Evolutionary conservation across 768 basidiomycete genomes (phyloP).

Genomic region (Strobilomyces echinocephalus): DNA sequence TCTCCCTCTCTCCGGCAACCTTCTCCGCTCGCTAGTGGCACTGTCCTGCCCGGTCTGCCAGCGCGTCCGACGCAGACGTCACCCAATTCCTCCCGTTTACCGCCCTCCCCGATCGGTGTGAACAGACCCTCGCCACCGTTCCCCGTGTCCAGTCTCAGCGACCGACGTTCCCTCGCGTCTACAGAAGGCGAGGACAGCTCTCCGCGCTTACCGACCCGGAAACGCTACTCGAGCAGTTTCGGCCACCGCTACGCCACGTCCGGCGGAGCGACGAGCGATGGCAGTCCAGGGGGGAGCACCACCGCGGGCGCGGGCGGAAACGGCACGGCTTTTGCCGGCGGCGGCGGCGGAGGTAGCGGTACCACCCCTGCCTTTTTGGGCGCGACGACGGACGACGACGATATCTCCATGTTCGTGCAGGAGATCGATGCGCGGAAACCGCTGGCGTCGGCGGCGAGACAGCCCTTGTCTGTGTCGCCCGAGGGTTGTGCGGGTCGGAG

Average conservation of each 20-base stretch:
- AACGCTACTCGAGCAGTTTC: slow-evolving; percentile 76
- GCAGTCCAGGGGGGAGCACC: slow-evolving; percentile 18
- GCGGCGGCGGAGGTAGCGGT: slow-evolving; percentile 1
- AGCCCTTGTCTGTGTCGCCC: background rate
- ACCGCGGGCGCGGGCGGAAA: slow-evolving; percentile 10
- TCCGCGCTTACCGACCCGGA: slow-evolving; percentile 34
- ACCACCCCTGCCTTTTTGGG: slow-evolving; percentile 40
- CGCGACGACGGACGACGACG: slow-evolving; percentile 62
- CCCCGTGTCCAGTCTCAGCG: slow-evolving; percentile 39
- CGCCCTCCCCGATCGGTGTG: slow-evolving; percentile 36
- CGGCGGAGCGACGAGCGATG: slow-evolving; percentile 39
- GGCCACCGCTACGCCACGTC: slow-evolving; percentile 59
- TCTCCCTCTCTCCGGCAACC: slow-evolving; percentile 45
- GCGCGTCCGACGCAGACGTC: slow-evolving; percentile 35
- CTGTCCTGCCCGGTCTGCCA: slow-evolving; percentile 30
- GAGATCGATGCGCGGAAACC: slow-evolving; percentile 72
- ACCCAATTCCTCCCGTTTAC: slow-evolving; percentile 40
- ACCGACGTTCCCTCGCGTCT: slow-evolving; percentile 37
- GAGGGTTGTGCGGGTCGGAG: background rate
- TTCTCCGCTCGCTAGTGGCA: slow-evolving; percentile 38
- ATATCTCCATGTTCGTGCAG: slow-evolving; percentile 72
- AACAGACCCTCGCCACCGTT: slow-evolving; percentile 38
- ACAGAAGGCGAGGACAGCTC: slow-evolving; percentile 33
- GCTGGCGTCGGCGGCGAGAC: slow-evolving; percentile 31
- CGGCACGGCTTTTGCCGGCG: slow-evolving; percentile 9